These are phyloP conservation scores for Pythium myriotylum DNA, from an alignment of 352 stramenopile genomes.

Conservation along the genomic window DNA sequence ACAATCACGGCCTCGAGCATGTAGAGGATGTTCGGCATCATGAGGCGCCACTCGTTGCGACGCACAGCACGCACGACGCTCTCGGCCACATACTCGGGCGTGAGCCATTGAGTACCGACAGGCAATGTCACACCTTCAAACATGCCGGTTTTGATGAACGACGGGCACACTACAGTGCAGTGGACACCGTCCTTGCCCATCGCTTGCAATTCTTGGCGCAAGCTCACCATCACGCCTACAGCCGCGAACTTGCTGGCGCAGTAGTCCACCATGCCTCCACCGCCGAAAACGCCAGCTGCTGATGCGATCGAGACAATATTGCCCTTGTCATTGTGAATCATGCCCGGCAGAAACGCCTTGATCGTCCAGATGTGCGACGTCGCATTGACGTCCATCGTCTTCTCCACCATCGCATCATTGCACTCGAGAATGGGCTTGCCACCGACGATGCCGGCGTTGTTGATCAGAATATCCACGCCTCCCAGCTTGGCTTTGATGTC, in stretches of 20 bases:
- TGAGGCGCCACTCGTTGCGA: slow-evolving; percentile 32
- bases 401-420: slow-evolving; percentile 36
- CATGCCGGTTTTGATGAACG: slow-evolving; percentile 48
- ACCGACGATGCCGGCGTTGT: slow-evolving; percentile 55
- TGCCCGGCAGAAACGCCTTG: slow-evolving; percentile 45
- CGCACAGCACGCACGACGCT: slow-evolving; percentile 34
- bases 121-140: slow-evolving; percentile 38
- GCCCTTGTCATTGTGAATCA: slow-evolving; percentile 41
- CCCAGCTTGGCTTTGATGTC: slow-evolving; percentile 29
- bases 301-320: slow-evolving; percentile 48
- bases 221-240: slow-evolving; percentile 41
- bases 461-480: slow-evolving; percentile 49
- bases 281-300: slow-evolving; percentile 40
- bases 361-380: slow-evolving; percentile 50
- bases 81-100: slow-evolving; percentile 37
- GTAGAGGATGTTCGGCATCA: slow-evolving; percentile 29
- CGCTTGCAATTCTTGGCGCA: slow-evolving; percentile 38
- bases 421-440: slow-evolving; percentile 44
- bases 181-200: slow-evolving; percentile 35
- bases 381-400: slow-evolving; percentile 49
- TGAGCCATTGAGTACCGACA: slow-evolving; percentile 27
- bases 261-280: slow-evolving; percentile 48
- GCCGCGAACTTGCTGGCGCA: slow-evolving; percentile 45
- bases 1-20: slow-evolving; percentile 1
- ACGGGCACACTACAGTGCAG: slow-evolving; percentile 41